phyloP scores from a whole-genome alignment of 1,139 yeast species.

The Zygosaccharomyces pseudobailii region DNA sequence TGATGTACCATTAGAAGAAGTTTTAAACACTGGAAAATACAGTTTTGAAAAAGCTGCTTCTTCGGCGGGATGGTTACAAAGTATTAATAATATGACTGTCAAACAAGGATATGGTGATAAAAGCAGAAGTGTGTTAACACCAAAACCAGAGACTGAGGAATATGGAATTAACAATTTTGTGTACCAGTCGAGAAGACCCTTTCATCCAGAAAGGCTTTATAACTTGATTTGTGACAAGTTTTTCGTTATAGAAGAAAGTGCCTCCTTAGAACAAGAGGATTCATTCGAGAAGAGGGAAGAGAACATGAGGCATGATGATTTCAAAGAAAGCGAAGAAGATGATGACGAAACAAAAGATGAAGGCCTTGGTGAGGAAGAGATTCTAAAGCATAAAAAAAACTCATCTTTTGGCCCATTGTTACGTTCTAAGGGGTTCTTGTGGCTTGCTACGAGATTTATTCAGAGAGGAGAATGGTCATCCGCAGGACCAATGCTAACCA shows the following conservation, averaged over 20 bases:
- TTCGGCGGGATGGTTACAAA: constrained; percentile 46
- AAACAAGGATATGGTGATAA: constrained; percentile 38
- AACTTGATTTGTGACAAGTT: constrained; percentile 39
- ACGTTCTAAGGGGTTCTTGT: constrained; percentile 44
- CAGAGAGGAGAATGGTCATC: constrained; percentile 46
- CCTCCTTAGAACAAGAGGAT: constrained; percentile 11
- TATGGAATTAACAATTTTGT: constrained; percentile 44
- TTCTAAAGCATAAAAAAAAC: constrained; percentile 35
- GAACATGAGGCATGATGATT: constrained; percentile 13
- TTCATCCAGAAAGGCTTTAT: constrained; percentile 43
- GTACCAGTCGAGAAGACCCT: constrained; percentile 40
- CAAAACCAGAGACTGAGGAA: constrained; percentile 38
- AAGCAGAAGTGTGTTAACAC: constrained; percentile 24
- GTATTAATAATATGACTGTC: constrained; percentile 40
- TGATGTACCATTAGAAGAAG: constrained; percentile 36
- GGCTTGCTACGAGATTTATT: constrained; percentile 44
- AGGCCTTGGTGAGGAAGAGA: constrained; percentile 26
- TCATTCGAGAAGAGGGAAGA: constrained; percentile 19
- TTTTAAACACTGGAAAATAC: constrained; percentile 37
- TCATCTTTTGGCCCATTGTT: constrained; percentile 39
- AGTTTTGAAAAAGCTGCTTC: constrained; percentile 41
- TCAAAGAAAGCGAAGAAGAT: constrained; percentile 1
- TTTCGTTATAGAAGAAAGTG: constrained; percentile 33
- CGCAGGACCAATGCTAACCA: constrained; percentile 43
- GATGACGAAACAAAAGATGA: constrained; percentile 26